Evolutionary conservation across 495 filamentous ascomycete species (phyloP).

Genomic region (Talaromyces stipitatus): DNA sequence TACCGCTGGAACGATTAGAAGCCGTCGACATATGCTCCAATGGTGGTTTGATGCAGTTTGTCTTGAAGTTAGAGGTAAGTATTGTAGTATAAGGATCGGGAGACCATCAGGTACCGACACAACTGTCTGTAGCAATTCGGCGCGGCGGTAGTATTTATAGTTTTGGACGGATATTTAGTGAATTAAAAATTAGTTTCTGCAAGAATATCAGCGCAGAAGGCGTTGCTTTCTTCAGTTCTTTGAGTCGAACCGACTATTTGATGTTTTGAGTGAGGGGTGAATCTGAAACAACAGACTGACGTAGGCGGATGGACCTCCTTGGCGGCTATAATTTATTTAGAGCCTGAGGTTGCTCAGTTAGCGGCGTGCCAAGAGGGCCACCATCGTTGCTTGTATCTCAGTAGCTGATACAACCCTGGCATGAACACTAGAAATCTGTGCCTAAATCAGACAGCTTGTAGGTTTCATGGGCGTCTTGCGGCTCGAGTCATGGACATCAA

Average conservation of each 20-base stretch:
- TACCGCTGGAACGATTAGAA: constrained; percentile 44
- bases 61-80: neutral
- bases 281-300: constrained; percentile 8
- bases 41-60: neutral
- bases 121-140: neutral
- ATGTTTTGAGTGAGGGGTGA: constrained; percentile 4
- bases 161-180: neutral
- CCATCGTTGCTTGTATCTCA: neutral
- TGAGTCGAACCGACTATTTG: neutral
- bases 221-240: neutral
- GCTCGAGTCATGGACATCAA: too few species aligned
- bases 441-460: neutral
- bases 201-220: neutral
- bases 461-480: too few species aligned
- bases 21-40: constrained; percentile 43
- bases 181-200: neutral
- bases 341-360: neutral
- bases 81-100: neutral
- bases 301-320: constrained; percentile 1
- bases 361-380: neutral
- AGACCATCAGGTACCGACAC: constrained; percentile 2
- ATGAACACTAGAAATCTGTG: neutral
- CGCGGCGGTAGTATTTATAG: neutral
- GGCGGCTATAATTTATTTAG: constrained; percentile 1
- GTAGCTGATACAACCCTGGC: neutral